Conservation (phyloP, 371 early-diverging fungal species). For the Mucor piriformis region DNA sequence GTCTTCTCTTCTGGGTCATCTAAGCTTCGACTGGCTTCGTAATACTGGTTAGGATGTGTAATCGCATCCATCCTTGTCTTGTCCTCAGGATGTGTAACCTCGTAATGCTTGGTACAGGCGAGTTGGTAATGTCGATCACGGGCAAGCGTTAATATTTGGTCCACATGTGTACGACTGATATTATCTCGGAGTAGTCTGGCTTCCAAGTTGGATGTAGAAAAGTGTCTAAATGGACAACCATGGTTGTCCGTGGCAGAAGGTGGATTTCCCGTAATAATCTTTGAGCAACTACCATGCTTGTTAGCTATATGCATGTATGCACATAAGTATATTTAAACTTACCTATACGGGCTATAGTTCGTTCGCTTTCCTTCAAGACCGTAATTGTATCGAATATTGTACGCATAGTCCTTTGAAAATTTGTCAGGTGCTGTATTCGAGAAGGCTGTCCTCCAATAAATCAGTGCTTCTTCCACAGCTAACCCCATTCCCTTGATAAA, state of each 20-base stretch:
- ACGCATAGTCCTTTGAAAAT: slow-evolving; percentile 93
- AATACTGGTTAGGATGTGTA: slow-evolving; percentile 93
- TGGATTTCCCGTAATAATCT: slow-evolving; percentile 80
- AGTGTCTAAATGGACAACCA: slow-evolving; percentile 96
- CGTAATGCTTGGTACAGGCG: slow-evolving; percentile 91
- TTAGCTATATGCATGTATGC: background rate
- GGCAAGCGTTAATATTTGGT: slow-evolving; percentile 73
- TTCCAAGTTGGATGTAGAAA: slow-evolving; percentile 64
- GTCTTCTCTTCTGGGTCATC: background rate
- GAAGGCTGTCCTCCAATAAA: slow-evolving; percentile 90
- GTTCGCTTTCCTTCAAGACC: slow-evolving; percentile 97
- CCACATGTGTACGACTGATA: slow-evolving; percentile 54
- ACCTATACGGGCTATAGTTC: slow-evolving; percentile 90
- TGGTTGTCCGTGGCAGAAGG: slow-evolving; percentile 88
- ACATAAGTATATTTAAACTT: slow-evolving; percentile 11
- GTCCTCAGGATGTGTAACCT: slow-evolving; percentile 61
- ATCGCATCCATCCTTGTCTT: slow-evolving; percentile 64
- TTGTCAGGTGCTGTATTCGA: slow-evolving; percentile 80
- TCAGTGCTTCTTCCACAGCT: slow-evolving; percentile 86
- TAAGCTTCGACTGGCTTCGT: slow-evolving; percentile 69
- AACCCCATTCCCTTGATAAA: slow-evolving; percentile 96
- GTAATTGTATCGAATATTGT: slow-evolving; percentile 97
- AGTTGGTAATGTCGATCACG: slow-evolving; percentile 85
- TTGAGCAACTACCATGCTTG: slow-evolving; percentile 68
- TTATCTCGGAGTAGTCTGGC: slow-evolving; percentile 52